These are phyloP conservation scores for Saccharum hybrid DNA, from an alignment of 202 grass and related monocot genomes.

Conservation along the genomic window DNA sequence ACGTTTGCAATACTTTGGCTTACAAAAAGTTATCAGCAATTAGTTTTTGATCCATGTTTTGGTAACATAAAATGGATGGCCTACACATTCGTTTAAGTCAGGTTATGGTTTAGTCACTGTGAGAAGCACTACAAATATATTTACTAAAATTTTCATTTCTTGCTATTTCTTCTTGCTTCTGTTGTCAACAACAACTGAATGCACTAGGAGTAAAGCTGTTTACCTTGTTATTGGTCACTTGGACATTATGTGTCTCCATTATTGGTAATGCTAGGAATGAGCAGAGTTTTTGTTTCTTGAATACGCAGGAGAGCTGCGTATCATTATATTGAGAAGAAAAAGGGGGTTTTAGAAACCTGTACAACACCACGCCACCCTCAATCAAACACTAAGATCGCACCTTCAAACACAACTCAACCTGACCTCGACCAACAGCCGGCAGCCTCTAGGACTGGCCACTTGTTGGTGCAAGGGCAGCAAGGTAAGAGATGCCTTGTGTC, in stretches of 20 bases:
- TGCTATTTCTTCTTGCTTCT: constrained; percentile 5
- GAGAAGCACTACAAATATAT: constrained; percentile 4
- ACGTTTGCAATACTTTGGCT: constrained; percentile 23
- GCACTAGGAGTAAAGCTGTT: constrained; percentile 6
- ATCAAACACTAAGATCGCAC: no score
- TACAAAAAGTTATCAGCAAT: constrained; percentile 9
- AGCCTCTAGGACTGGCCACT: no score
- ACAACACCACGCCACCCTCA: no score
- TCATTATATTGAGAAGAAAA: no score
- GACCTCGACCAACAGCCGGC: no score
- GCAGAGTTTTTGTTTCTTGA: no score
- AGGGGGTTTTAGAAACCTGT: no score
- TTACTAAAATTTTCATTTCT: not conserved
- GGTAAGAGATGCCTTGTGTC: no score
- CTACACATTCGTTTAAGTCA: not conserved
- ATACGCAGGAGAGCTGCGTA: no score
- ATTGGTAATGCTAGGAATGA: not conserved
- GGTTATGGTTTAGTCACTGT: constrained; percentile 4
- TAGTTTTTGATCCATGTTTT: constrained; percentile 35
- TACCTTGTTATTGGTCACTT: constrained; percentile 7
- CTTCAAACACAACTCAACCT: no score
- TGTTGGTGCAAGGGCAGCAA: no score
- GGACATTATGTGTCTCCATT: not conserved
- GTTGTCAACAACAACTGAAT: not conserved
- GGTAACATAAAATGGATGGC: constrained; percentile 32